Evolutionary conservation across 164 flowering plant genomes (phyloP).

Genomic region (Vitis rotundifolia): DNA sequence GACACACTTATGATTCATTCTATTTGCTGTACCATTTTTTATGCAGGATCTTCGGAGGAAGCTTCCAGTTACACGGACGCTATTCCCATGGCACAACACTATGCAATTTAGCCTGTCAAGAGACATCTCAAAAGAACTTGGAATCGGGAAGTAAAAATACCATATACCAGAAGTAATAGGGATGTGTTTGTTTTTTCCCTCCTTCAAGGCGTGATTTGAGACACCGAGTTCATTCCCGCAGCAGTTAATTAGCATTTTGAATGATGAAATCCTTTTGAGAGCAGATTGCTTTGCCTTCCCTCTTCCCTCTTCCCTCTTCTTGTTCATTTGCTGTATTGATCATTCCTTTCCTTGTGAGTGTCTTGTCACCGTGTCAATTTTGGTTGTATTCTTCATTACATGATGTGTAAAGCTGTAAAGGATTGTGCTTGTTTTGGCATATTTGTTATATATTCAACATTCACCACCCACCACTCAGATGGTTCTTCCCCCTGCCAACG

Average conservation of each 20-base stretch:
- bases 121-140: conserved; percentile 79
- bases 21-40: neutral
- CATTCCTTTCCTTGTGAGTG: neutral
- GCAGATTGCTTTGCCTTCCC: neutral
- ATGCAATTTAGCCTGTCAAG: conserved; percentile 76
- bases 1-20: neutral
- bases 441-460: neutral
- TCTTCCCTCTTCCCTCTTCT: neutral
- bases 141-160: conserved; percentile 55
- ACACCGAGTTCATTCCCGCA: neutral
- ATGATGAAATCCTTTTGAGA: neutral
- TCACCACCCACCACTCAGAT: neutral
- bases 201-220: neutral
- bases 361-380: neutral
- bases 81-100: conserved; percentile 95
- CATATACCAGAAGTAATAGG: neutral
- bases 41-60: conserved; percentile 94
- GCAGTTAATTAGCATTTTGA: neutral
- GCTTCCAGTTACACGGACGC: conserved; percentile 94
- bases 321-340: neutral
- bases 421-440: neutral
- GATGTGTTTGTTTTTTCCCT: neutral
- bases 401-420: neutral
- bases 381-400: neutral
- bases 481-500: too few species aligned